Conservation (phyloP, 305 asterid genomes). For the Fraxinus sp. region DNA sequence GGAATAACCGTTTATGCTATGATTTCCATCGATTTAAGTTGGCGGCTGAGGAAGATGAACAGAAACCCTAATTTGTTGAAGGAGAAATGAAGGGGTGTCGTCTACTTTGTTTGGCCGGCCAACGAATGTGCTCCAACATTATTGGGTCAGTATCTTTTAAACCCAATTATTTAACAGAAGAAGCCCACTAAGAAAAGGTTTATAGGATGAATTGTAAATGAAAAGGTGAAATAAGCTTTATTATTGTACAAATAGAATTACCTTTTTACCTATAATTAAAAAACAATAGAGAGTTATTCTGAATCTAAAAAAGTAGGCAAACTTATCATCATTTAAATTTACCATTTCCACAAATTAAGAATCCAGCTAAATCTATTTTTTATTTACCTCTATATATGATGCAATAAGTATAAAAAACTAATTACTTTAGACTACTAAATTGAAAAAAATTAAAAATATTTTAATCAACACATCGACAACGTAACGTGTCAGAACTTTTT, state of each 20-base stretch:
- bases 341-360: not conserved
- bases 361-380: not conserved
- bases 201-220: not conserved
- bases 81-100: too few species aligned
- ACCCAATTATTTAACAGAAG: not conserved
- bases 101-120: not conserved
- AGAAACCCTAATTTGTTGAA: too few species aligned
- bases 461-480: not conserved
- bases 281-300: not conserved
- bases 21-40: too few species aligned
- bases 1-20: too few species aligned
- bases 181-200: not conserved
- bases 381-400: not conserved
- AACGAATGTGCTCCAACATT: too few species aligned
- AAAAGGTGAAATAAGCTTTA: not conserved
- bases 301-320: not conserved
- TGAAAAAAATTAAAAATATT: too few species aligned
- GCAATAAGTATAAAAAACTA: not conserved
- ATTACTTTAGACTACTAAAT: too few species aligned
- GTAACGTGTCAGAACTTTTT: too few species aligned
- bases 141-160: not conserved
- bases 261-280: not conserved
- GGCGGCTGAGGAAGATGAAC: too few species aligned
- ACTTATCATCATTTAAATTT: not conserved
- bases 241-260: not conserved